phyloP scores from a whole-genome alignment of 495 filamentous ascomycete species.

The Trichoderma virens region DNA sequence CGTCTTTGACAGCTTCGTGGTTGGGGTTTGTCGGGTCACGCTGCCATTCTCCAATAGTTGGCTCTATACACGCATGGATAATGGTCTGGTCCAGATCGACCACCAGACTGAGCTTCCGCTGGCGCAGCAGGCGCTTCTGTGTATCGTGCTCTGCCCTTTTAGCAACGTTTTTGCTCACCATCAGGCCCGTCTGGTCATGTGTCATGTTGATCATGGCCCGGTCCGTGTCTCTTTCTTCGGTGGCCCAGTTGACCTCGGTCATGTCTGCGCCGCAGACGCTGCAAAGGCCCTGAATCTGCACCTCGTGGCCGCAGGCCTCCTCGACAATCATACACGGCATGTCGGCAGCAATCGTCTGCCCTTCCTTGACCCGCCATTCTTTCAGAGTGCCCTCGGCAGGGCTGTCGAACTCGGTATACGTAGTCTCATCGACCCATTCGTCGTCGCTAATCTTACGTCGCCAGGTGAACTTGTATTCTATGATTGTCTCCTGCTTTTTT shows the following conservation, averaged over 20 bases:
- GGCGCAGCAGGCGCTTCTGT: constrained; percentile 70
- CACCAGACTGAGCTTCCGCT: constrained; percentile 80
- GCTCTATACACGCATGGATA: constrained; percentile 96
- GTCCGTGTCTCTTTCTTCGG: constrained; percentile 48
- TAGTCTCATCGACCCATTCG: constrained; percentile 45
- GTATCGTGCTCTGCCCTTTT: constrained; percentile 73
- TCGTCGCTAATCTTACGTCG: constrained; percentile 69
- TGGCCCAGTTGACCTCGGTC: constrained; percentile 56
- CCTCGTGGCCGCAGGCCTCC: constrained; percentile 82
- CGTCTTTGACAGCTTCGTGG: constrained; percentile 80
- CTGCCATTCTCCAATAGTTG: constrained; percentile 94
- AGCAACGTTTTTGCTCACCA: constrained; percentile 66
- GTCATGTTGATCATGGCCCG: constrained; percentile 89
- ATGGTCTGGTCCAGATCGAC: constrained; percentile 98
- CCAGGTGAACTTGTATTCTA: constrained; percentile 77
- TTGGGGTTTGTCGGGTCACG: constrained; percentile 82
- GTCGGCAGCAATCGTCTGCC: constrained; percentile 55
- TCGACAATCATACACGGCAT: constrained; percentile 67
- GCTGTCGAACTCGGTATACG: constrained; percentile 70
- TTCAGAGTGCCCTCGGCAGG: constrained; percentile 70
- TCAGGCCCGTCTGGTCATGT: constrained; percentile 79
- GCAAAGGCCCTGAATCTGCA: constrained; percentile 87
- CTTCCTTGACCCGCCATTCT: constrained; percentile 66
- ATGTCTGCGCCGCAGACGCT: constrained; percentile 94
- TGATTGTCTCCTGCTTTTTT: constrained; percentile 62